Evolutionary conservation across 257 asterid species (phyloP).

Genomic region (Solanum chilense): DNA sequence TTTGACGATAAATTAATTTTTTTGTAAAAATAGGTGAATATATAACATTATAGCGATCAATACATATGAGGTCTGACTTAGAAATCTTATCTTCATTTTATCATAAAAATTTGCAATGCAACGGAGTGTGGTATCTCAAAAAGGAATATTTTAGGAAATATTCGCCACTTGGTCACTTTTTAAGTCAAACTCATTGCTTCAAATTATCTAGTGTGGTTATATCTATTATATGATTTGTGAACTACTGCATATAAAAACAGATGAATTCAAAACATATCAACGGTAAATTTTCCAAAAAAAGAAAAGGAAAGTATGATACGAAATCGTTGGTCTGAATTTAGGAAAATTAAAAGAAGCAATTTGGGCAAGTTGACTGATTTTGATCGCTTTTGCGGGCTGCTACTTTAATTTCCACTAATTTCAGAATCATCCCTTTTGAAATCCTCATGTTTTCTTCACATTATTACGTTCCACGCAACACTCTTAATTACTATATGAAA

Average conservation of each 20-base stretch:
- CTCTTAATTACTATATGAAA: not conserved
- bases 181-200: not conserved
- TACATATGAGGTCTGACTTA: no score
- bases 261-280: not conserved
- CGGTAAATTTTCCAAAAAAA: fast-evolving
- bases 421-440: not conserved
- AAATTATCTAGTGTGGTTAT: not conserved
- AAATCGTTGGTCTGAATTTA: not conserved
- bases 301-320: not conserved
- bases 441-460: not conserved
- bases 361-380: not conserved
- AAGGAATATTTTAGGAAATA: not conserved
- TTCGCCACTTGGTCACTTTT: not conserved
- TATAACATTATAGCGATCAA: no score
- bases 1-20: no score
- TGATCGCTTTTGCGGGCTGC: not conserved
- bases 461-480: not conserved
- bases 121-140: not conserved
- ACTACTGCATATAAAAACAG: not conserved
- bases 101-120: not conserved
- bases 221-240: not conserved
- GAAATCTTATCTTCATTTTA: no score
- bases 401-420: not conserved
- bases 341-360: not conserved
- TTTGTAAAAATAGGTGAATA: no score